Conservation (phyloP, 495 filamentous ascomycete genomes). For the Penicillium angulare region DNA sequence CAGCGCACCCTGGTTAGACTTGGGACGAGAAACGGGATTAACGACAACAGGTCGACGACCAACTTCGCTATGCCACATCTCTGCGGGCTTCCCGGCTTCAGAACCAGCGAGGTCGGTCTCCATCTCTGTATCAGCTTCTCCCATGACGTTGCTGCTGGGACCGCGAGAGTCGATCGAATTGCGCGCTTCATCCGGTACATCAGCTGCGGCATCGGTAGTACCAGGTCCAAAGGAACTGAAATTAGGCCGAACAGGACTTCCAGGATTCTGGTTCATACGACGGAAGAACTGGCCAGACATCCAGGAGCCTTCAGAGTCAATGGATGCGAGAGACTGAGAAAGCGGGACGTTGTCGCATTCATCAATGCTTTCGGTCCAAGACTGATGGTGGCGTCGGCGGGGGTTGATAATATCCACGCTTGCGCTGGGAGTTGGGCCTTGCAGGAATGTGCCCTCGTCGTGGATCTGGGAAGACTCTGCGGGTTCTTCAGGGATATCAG, state of each 20-base stretch:
- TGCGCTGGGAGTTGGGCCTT: slow-evolving; percentile 24
- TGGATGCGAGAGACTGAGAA: slow-evolving; percentile 75
- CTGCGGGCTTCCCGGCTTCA: slow-evolving; percentile 27
- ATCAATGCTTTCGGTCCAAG: slow-evolving; percentile 37
- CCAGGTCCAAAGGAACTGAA: slow-evolving; percentile 36
- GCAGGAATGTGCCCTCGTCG: slow-evolving; percentile 18
- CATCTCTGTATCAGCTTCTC: slow-evolving; percentile 27
- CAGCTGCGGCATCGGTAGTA: slow-evolving; percentile 11
- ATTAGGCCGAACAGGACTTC: slow-evolving; percentile 46
- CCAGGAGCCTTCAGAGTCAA: slow-evolving; percentile 93
- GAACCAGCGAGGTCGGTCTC: slow-evolving; percentile 21
- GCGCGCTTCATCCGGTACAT: slow-evolving; percentile 29
- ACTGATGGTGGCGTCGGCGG: slow-evolving; percentile 29
- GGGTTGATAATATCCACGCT: slow-evolving; percentile 29
- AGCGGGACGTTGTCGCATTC: slow-evolving; percentile 44
- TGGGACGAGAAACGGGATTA: slow-evolving; percentile 48
- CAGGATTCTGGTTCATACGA: slow-evolving; percentile 47
- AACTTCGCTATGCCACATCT: slow-evolving; percentile 53
- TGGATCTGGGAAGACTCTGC: slow-evolving; percentile 26
- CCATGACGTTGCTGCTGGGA: slow-evolving; percentile 42
- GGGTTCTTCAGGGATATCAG: slow-evolving; percentile 39
- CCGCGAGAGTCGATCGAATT: slow-evolving; percentile 24
- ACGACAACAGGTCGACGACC: slow-evolving; percentile 52
- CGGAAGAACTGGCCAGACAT: slow-evolving; percentile 69
- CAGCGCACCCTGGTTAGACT: slow-evolving; percentile 67